phyloP scores from a whole-genome alignment of 148 eudicot genomes.

The Rhododendron ovatum region DNA sequence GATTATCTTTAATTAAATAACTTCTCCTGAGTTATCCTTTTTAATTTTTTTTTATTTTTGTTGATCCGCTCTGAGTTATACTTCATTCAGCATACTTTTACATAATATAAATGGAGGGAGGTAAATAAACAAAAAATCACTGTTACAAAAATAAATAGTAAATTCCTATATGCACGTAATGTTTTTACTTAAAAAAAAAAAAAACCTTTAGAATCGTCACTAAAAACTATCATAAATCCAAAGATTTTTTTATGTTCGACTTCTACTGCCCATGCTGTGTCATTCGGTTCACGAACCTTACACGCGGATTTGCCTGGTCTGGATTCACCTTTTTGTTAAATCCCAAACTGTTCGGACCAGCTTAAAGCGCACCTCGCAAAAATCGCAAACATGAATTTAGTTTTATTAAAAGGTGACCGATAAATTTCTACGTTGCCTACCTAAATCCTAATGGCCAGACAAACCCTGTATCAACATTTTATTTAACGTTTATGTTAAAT shows the following conservation, averaged over 20 bases:
- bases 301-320: neutral
- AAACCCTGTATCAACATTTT: neutral
- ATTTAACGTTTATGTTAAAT: too few species aligned
- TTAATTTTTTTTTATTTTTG: too few species aligned
- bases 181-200: too few species aligned
- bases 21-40: neutral
- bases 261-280: neutral
- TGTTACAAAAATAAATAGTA: neutral
- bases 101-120: neutral
- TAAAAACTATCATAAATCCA: neutral
- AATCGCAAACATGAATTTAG: too few species aligned
- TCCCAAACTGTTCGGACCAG: neutral
- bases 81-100: neutral
- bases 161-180: too few species aligned
- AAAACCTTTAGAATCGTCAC: neutral
- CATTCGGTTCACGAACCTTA: neutral
- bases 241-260: neutral
- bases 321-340: neutral
- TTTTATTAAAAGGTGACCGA: neutral
- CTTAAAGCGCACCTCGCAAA: neutral
- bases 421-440: neutral
- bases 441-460: neutral
- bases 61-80: too few species aligned
- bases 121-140: neutral
- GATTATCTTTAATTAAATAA: neutral